Percentiles rank a stretch among this genome's conserved stretches.
Conservation (phyloP, 768 basidiomycete genomes). For the Lentinula lateritia region DNA sequence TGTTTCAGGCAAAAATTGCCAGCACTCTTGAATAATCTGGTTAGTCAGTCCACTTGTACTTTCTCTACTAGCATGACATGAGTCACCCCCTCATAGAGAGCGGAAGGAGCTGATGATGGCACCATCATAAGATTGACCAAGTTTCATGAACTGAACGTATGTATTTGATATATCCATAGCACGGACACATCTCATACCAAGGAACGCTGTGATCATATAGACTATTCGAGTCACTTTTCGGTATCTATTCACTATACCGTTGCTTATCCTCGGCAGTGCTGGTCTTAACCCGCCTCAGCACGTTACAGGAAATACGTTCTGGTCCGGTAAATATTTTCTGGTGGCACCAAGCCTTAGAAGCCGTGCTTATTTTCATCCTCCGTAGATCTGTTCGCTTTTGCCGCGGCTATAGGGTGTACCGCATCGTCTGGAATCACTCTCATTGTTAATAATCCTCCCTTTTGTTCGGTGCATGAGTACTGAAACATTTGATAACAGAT, state of each 20-base stretch:
- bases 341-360: background rate
- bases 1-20: conserved; percentile 56
- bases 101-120: conserved; percentile 54
- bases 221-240: conserved; percentile 69
- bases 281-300: conserved; percentile 57
- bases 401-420: conserved; percentile 53
- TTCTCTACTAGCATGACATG: background rate
- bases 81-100: conserved; percentile 32
- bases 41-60: conserved; percentile 29
- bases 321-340: conserved; percentile 35
- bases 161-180: conserved; percentile 17
- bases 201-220: conserved; percentile 25
- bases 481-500: conserved; percentile 37
- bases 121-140: conserved; percentile 72
- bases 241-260: conserved; percentile 61
- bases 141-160: conserved; percentile 78
- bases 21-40: conserved; percentile 53
- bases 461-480: background rate
- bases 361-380: background rate
- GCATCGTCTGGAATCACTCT: conserved; percentile 74
- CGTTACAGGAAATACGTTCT: conserved; percentile 57
- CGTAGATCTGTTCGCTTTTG: conserved; percentile 54
- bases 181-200: background rate
- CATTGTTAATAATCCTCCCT: conserved; percentile 37
- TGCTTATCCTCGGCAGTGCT: conserved; percentile 63